Conservation (phyloP, 2,329 filamentous ascomycete genomes). For the Aspergillus sp. region DNA sequence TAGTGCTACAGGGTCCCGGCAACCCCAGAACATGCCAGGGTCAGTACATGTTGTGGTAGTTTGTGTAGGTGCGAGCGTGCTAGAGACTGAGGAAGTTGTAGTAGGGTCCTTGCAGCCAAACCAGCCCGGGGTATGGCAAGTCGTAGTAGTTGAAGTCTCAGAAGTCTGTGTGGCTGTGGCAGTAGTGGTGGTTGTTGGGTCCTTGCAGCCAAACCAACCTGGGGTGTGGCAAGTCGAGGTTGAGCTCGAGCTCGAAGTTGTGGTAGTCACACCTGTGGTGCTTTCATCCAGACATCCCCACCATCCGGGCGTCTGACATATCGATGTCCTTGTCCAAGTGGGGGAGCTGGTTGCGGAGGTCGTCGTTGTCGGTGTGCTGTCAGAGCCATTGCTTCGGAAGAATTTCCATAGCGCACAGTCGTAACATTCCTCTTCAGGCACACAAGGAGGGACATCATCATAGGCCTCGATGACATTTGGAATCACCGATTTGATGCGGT, state of each 20-base stretch:
- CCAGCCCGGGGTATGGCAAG: conserved; percentile 40
- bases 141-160: conserved; percentile 32
- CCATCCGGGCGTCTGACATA: conserved; percentile 89
- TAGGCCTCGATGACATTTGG: conserved; percentile 81
- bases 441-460: conserved; percentile 72
- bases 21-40: conserved; percentile 56
- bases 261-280: conserved; percentile 35
- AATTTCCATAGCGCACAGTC: conserved; percentile 95
- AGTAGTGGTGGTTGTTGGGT: conserved; percentile 27
- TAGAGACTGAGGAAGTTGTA: conserved; percentile 21
- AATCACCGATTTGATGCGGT: conserved; percentile 86
- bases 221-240: conserved; percentile 38
- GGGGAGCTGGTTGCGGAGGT: conserved; percentile 54
- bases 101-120: conserved; percentile 38
- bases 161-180: too few species aligned
- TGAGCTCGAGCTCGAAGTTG: conserved; percentile 24
- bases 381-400: conserved; percentile 85
- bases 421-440: conserved; percentile 70
- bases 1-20: conserved; percentile 38
- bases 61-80: conserved; percentile 3
- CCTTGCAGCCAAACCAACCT: conserved; percentile 41
- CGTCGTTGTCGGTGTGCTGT: conserved; percentile 61
- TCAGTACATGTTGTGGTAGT: conserved; percentile 21
- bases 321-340: conserved; percentile 70
- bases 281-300: conserved; percentile 61